Evolutionary conservation across 2,329 filamentous ascomycete species (phyloP), one percentile per base, ranked within the genome.

Genomic region (Claviceps sp.): DNA sequence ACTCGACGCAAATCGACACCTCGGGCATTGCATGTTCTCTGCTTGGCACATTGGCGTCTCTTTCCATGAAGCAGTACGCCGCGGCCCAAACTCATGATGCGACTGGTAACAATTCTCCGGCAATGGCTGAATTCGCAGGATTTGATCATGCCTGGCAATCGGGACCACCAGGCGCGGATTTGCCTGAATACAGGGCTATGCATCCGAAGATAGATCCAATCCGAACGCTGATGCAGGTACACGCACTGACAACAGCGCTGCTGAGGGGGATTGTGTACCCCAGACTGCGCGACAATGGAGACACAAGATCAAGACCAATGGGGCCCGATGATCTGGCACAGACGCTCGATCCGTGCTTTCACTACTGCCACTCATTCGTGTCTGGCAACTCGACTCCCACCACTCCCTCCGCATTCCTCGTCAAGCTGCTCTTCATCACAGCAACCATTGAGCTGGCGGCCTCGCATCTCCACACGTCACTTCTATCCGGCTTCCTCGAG

Each of bases 21-120:
- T 58, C 64, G 50, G 56, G 65, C 45, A 72, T 80, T 22, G 80
- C 77, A 4, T 84, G 81, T 55, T 80, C 82, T 53, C 68, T 84
- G 5, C 64, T 87, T 1, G 83, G 87, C 11, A 44, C 44, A 3
- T 45, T 54, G 42, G 48, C 53, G 11, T 54, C 47, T 22, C 24
- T 52, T 16, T 46, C 34, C 16, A 42, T 54, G 1, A 22, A 38
- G 10, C 50, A 54, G 19, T 44, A 30, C 24, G 24, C 39, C 8
- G 19, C 48, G 42, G n/a, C 38, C 22, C 39, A 48, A 7, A 11
- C 44, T 22, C 19, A 19, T 19, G 38, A 45, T 17, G 24, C 17
- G 14, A 16, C 40, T 5, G 24, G 17, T 37, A 48, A 40, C 3
- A n/a, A 30, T 24, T 39, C 24, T 26, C 38, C 2, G 8, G 26